Conservation (phyloP, 2,329 filamentous ascomycete species). For the Fusarium clavum region DNA sequence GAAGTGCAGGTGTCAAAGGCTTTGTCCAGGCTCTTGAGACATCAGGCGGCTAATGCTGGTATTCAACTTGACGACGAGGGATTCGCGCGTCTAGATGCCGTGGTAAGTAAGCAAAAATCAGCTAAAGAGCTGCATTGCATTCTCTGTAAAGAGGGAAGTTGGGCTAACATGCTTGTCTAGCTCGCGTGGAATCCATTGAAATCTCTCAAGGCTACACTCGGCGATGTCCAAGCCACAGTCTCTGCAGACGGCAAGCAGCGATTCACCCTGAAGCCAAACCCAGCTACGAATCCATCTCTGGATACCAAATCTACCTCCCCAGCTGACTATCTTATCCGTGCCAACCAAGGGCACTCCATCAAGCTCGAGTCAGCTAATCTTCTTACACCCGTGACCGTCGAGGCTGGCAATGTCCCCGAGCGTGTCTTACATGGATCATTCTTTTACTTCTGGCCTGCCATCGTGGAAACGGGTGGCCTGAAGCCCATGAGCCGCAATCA, state of each 20-base stretch:
- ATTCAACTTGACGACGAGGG: slow-evolving; percentile 69
- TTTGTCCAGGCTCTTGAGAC: slow-evolving; percentile 65
- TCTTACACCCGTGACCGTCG: slow-evolving; percentile 74
- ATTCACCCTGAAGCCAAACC: slow-evolving; percentile 78
- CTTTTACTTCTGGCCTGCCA: slow-evolving; percentile 80
- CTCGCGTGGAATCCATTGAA: slow-evolving; percentile 69
- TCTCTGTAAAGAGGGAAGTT: no score
- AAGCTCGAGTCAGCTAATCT: slow-evolving; percentile 77
- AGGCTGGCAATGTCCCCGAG: slow-evolving; percentile 68
- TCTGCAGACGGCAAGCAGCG: slow-evolving; percentile 88
- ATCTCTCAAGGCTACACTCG: slow-evolving; percentile 77
- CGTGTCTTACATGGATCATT: slow-evolving; percentile 90
- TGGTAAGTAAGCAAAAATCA: slow-evolving; percentile 59
- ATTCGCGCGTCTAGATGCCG: slow-evolving; percentile 67
- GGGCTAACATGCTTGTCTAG: slow-evolving; percentile 48
- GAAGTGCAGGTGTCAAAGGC: slow-evolving; percentile 65
- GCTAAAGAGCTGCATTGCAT: not conserved
- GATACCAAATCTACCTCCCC: slow-evolving; percentile 59
- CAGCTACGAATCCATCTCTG: slow-evolving; percentile 42
- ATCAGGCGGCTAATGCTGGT: slow-evolving; percentile 68
- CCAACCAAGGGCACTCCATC: slow-evolving; percentile 94
- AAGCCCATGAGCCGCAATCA: slow-evolving; percentile 86
- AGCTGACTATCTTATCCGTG: slow-evolving; percentile 84
- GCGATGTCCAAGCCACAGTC: slow-evolving; percentile 78
- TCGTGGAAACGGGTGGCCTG: slow-evolving; percentile 81